phyloP scores from a whole-genome alignment of 1,139 yeast genomes.

The Zygotorulaspora mrakii region DNA sequence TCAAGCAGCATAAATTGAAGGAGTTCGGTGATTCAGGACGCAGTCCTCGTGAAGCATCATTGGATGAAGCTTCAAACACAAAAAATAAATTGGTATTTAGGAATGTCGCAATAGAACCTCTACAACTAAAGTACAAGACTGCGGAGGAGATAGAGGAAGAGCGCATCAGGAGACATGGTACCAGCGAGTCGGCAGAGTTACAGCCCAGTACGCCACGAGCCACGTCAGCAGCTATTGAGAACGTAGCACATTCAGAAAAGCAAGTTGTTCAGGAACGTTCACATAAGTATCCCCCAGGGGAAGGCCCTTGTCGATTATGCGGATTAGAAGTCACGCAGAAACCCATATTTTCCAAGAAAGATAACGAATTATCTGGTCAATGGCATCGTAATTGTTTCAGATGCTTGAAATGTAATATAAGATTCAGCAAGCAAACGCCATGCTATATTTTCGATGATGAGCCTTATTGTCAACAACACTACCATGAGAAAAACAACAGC shows the following conservation, averaged over 20 bases:
- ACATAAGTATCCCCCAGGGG: slow-evolving; percentile 50
- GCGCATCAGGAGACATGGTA: slow-evolving; percentile 5
- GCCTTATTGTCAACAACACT: slow-evolving; percentile 81
- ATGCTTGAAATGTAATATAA: slow-evolving; percentile 59
- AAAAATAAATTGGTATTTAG: slow-evolving; percentile 4
- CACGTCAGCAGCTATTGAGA: too few species aligned
- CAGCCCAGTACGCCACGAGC: too few species aligned
- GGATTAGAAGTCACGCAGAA: slow-evolving; percentile 39
- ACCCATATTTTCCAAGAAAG: slow-evolving; percentile 68
- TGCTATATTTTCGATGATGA: slow-evolving; percentile 76
- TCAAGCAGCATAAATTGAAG: slow-evolving; percentile 8
- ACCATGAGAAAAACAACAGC: slow-evolving; percentile 72
- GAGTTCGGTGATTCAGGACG: slow-evolving; percentile 7
- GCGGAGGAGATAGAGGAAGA: slow-evolving; percentile 2
- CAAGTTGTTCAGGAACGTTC: slow-evolving; percentile 6
- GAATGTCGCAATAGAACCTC: slow-evolving; percentile 3
- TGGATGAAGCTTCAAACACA: not conserved
- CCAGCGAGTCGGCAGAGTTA: not conserved
- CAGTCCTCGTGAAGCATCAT: not conserved
- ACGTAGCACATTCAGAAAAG: too few species aligned
- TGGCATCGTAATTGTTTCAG: slow-evolving; percentile 89
- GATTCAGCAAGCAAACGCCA: slow-evolving; percentile 57
- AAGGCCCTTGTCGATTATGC: slow-evolving; percentile 75
- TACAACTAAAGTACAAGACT: slow-evolving; percentile 9
- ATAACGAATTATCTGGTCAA: slow-evolving; percentile 81